These are phyloP conservation scores for Gynandropsis gynandra DNA, from an alignment of 345 rosid species.

Conservation along the genomic window DNA sequence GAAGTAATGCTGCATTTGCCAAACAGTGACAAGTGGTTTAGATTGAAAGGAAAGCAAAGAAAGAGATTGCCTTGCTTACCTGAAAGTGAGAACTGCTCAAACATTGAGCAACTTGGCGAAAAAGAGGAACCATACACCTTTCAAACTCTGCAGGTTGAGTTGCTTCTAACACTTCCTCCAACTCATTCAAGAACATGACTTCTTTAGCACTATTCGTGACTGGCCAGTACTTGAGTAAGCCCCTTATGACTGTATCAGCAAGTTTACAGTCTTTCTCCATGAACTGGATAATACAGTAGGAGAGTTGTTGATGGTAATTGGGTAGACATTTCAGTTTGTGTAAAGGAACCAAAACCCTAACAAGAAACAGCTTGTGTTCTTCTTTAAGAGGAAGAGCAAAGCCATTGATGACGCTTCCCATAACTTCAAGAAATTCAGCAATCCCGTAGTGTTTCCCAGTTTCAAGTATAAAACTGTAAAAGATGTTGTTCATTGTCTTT, in stretches of 20 bases:
- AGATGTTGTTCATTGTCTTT: constrained; percentile 56
- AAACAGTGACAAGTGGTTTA: no score
- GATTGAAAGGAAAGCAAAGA: no score
- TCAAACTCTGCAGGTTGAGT: constrained; percentile 59
- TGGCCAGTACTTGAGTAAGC: constrained; percentile 69
- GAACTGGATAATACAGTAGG: constrained; percentile 57
- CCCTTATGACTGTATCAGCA: constrained; percentile 51
- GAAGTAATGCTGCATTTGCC: no score
- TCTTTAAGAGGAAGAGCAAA: constrained; percentile 72
- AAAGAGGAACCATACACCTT: constrained; percentile 60
- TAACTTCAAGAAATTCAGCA: constrained; percentile 58
- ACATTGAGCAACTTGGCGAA: constrained; percentile 47
- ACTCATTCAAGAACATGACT: constrained; percentile 65
- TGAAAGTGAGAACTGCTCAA: constrained; percentile 62
- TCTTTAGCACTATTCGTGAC: constrained; percentile 67
- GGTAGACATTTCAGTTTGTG: constrained; percentile 61
- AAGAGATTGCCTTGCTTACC: constrained; percentile 27
- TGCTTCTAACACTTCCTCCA: constrained; percentile 67
- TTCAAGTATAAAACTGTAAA: constrained; percentile 53
- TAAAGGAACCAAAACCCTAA: constrained; percentile 49
- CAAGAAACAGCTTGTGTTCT: constrained; percentile 65
- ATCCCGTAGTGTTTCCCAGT: constrained; percentile 63
- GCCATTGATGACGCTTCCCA: constrained; percentile 71
- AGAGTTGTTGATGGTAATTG: constrained; percentile 63
- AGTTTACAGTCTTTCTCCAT: constrained; percentile 70